phyloP scores from a whole-genome alignment of 805 yeast species.

The Metschnikowia gruessii region DNA sequence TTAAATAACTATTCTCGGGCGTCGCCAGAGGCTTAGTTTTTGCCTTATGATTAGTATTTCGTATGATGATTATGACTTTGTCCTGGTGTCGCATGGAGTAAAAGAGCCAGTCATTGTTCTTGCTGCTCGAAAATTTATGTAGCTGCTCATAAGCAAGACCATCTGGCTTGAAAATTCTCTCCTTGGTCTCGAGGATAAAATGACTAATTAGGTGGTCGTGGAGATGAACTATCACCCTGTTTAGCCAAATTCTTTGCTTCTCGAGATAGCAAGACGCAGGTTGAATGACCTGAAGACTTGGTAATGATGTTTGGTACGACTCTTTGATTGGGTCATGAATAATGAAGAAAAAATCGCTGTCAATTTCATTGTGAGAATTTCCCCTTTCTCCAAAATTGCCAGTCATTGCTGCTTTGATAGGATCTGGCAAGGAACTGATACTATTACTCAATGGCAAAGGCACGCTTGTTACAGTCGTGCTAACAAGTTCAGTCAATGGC shows the following conservation, averaged over 20 bases:
- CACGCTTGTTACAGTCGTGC: background rate
- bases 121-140: conserved; percentile 40
- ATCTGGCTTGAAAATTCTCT: conserved; percentile 22
- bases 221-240: conserved; percentile 25
- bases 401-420: conserved; percentile 20
- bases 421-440: conserved; percentile 27
- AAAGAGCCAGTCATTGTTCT: conserved; percentile 41
- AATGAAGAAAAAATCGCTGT: conserved; percentile 38
- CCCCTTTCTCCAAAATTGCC: conserved; percentile 3
- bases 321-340: conserved; percentile 27
- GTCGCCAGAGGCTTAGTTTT: conserved; percentile 13
- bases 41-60: conserved; percentile 29
- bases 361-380: conserved; percentile 18
- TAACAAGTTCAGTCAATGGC: conserved; percentile 27
- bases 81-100: conserved; percentile 32
- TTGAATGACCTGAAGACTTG: conserved; percentile 26
- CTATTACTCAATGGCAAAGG: conserved; percentile 24
- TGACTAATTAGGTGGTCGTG: conserved; percentile 38
- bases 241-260: background rate
- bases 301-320: conserved; percentile 36
- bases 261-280: background rate
- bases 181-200: conserved; percentile 26
- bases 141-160: conserved; percentile 32
- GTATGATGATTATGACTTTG: conserved; percentile 34
- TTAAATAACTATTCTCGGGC: conserved; percentile 13